Evolutionary conservation across 441 rosid species (phyloP).

Genomic region (Populus tomentosa): DNA sequence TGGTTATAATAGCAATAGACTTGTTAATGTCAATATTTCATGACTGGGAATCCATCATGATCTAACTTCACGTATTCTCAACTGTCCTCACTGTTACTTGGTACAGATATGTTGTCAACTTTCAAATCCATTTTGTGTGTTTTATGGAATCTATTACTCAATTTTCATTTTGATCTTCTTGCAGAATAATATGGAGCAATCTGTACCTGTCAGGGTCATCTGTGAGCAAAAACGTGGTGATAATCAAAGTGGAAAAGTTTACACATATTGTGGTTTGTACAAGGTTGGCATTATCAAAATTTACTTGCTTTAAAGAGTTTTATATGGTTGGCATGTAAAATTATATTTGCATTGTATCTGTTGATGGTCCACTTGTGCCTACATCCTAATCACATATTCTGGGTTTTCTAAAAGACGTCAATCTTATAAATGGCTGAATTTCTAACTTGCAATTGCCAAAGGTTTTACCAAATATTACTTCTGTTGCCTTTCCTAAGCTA

Average conservation of each 20-base stretch:
- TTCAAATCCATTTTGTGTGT: background rate
- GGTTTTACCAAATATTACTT: background rate
- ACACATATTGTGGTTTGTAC: slow-evolving; percentile 46
- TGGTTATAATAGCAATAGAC: background rate
- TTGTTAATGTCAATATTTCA: background rate
- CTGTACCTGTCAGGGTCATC: slow-evolving; percentile 43
- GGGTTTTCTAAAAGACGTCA: background rate
- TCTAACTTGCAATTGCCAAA: background rate
- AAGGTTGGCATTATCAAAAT: slow-evolving; percentile 26
- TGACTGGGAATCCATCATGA: background rate
- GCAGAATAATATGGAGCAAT: slow-evolving; percentile 39
- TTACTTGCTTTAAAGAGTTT: background rate
- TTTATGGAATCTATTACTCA: background rate
- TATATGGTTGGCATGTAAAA: background rate
- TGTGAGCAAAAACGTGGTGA: slow-evolving; percentile 24
- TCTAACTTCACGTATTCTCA: background rate
- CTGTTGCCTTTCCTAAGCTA: background rate
- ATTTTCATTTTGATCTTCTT: slow-evolving; percentile 3
- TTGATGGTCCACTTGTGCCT: background rate
- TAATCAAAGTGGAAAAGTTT: slow-evolving; percentile 21
- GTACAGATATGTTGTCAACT: background rate
- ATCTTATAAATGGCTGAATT: background rate
- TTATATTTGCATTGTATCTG: background rate
- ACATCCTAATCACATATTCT: background rate
- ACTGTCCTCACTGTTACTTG: background rate